A percentile compares a stretch with the other conserved stretches of the same genome.
These are phyloP conservation scores for Leonotis leonurus DNA, from an alignment of 257 asterid species.

Conservation along the genomic window DNA sequence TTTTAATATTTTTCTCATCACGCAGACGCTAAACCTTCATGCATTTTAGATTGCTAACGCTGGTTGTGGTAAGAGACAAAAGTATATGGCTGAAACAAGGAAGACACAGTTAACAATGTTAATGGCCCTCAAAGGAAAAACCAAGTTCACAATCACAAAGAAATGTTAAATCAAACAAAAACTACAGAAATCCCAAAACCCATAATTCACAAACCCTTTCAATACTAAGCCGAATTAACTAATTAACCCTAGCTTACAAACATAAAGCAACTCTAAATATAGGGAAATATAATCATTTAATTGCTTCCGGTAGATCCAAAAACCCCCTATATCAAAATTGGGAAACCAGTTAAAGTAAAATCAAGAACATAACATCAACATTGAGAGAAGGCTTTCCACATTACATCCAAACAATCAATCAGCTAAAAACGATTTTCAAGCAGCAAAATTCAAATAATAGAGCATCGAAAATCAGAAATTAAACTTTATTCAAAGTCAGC, in stretches of 20 bases:
- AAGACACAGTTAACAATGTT: neutral
- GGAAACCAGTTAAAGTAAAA: conserved; percentile 4
- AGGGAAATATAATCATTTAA: neutral
- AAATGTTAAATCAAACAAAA: conserved; percentile 1
- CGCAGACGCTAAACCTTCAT: conserved; percentile 18
- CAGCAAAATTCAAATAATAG: conserved; percentile 17
- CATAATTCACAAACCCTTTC: conserved; percentile 7
- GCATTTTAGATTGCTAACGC: conserved; percentile 10
- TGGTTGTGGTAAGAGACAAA: neutral
- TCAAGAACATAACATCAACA: neutral
- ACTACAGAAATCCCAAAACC: conserved; percentile 12
- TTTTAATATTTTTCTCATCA: conserved; percentile 30
- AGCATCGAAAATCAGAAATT: conserved; percentile 11
- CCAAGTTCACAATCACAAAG: neutral
- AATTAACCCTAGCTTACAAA: conserved; percentile 8
- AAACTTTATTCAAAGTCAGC: conserved; percentile 11
- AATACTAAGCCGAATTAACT: conserved; percentile 3
- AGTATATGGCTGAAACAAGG: conserved; percentile 18
- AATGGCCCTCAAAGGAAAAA: neutral
- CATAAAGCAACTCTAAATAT: neutral
- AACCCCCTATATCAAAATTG: conserved; percentile 1
- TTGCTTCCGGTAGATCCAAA: neutral
- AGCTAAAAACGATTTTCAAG: neutral
- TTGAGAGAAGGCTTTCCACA: conserved; percentile 22
- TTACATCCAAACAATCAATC: conserved; percentile 20